Conservation (phyloP, 1,284 basidiomycete species). For the Butyriboletus appendiculatus region DNA sequence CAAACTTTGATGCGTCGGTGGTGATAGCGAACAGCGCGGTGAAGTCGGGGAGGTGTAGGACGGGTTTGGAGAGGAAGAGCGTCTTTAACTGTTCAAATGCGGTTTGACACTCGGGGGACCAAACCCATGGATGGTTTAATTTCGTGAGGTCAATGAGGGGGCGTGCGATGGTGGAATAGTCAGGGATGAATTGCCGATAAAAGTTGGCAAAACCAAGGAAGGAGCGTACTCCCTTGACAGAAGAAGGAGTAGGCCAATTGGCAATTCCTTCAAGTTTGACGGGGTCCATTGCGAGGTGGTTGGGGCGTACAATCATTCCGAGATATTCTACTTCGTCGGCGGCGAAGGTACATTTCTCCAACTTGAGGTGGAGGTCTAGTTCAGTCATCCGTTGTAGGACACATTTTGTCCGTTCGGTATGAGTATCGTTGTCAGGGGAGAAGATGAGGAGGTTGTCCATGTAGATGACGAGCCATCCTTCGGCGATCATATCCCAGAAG, state of each 20-base stretch:
- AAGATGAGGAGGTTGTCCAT: background rate
- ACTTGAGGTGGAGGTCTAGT: too few relatives aligned
- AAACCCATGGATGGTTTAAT: accelerated
- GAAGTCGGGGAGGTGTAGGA: too few relatives aligned
- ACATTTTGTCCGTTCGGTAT: too few relatives aligned
- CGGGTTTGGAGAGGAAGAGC: too few relatives aligned
- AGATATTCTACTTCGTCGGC: background rate
- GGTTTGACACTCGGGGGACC: too few relatives aligned
- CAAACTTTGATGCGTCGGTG: too few relatives aligned
- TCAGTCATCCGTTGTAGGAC: too few relatives aligned
- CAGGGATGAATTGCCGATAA: background rate
- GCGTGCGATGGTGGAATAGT: accelerated
- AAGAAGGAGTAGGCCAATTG: accelerated
- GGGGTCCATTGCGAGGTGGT: too few relatives aligned
- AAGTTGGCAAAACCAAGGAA: background rate
- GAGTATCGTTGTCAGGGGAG: background rate
- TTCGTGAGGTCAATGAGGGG: background rate
- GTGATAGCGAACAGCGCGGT: too few relatives aligned
- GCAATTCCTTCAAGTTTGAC: background rate
- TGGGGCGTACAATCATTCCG: accelerated
- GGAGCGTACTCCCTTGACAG: accelerated
- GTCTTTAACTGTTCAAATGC: too few relatives aligned
- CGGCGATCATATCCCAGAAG: background rate
- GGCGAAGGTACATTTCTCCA: background rate
- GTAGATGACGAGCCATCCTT: background rate